Evolutionary conservation across 306 rosid genomes (phyloP).

Genomic region (Clitoria ternatea): DNA sequence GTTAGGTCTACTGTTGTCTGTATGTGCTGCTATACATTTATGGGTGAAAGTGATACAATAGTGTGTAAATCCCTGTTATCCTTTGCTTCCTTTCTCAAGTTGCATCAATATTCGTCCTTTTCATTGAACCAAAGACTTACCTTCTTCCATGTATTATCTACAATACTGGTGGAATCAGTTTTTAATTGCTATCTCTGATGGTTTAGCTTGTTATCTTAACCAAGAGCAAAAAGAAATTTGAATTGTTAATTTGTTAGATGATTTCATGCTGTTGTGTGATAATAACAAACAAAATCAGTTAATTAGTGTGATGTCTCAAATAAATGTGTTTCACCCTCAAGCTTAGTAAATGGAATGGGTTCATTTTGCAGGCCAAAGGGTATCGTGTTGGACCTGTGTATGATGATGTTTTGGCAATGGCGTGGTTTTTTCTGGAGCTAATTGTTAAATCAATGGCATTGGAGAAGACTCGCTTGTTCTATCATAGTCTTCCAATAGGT

Average conservation of each 20-base stretch:
- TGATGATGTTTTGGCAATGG: slow-evolving; percentile 99
- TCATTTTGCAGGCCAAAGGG: slow-evolving; percentile 88
- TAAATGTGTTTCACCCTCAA: slow-evolving; percentile 13
- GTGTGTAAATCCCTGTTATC: not conserved
- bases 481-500: slow-evolving; percentile 92
- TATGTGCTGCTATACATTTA: not conserved
- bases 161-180: not conserved
- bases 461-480: slow-evolving; percentile 90
- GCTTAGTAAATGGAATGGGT: slow-evolving; percentile 13
- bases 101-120: not conserved
- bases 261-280: slow-evolving; percentile 14
- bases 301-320: slow-evolving; percentile 9
- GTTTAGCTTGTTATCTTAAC: not conserved
- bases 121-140: not conserved
- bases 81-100: not conserved
- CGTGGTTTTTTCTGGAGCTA: slow-evolving; percentile 97
- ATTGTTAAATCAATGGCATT: slow-evolving; percentile 97
- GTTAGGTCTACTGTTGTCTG: not conserved
- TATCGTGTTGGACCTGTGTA: slow-evolving; percentile 99
- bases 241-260: slow-evolving; percentile 3
- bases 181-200: not conserved
- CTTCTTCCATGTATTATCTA: slow-evolving; percentile 2
- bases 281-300: not conserved
- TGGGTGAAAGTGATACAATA: not conserved
- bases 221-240: not conserved